Evolutionary conservation across 2,329 filamentous ascomycete species (phyloP).

Genomic region (Helminthosporium solani): DNA sequence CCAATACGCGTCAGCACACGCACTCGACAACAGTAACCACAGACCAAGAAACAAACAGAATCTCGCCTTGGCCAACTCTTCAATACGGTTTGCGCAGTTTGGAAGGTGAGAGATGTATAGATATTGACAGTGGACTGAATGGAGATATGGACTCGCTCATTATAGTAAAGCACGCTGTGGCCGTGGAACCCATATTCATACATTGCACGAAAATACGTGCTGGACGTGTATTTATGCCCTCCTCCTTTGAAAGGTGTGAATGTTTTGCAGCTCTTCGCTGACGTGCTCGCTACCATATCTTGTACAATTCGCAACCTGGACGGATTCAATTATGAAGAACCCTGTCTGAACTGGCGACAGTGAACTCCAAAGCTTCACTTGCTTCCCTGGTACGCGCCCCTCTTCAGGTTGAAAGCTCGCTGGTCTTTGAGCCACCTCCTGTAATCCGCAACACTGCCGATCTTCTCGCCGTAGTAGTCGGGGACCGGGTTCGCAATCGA

Average conservation of each 20-base stretch:
- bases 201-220: neutral
- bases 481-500: constrained; percentile 91
- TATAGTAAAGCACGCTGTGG: neutral
- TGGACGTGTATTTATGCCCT: too few relatives aligned
- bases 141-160: constrained; percentile 8
- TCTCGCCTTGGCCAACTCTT: too few relatives aligned
- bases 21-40: too few relatives aligned
- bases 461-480: constrained; percentile 99
- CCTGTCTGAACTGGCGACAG: neutral
- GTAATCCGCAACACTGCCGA: constrained; percentile 87
- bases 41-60: too few relatives aligned
- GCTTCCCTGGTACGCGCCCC: constrained; percentile 57
- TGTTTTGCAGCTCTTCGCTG: neutral
- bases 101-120: too few relatives aligned
- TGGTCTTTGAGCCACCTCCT: constrained; percentile 97
- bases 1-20: too few relatives aligned
- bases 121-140: constrained; percentile 1
- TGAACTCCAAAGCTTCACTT: constrained; percentile 13
- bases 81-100: too few relatives aligned
- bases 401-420: constrained; percentile 84
- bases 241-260: neutral
- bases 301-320: neutral
- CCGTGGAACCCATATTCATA: constrained; percentile 4
- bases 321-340: neutral
- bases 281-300: neutral